phyloP scores from a whole-genome alignment of 1,284 basidiomycete genomes.

The Omphalotus olearius region DNA sequence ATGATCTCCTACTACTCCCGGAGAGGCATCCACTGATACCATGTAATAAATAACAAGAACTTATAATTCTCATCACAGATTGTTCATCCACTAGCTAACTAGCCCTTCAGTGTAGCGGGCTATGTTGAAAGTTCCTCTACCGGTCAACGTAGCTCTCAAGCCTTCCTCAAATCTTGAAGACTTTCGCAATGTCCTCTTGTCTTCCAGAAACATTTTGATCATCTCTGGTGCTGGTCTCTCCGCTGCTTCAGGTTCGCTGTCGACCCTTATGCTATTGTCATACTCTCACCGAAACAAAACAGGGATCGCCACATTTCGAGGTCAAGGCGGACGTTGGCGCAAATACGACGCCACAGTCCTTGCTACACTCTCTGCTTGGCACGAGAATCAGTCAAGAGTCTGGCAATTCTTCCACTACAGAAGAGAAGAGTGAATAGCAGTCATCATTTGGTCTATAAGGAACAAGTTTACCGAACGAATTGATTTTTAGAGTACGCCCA shows the following conservation, averaged over 20 bases:
- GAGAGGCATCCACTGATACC: no score
- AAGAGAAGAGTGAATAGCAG: conserved; percentile 38
- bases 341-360: conserved; percentile 44
- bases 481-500: conserved; percentile 27
- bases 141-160: neutral
- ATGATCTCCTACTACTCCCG: no score
- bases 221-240: conserved; percentile 60
- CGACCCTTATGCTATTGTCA: neutral
- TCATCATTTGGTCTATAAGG: neutral
- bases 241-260: conserved; percentile 44
- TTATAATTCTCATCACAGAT: no score
- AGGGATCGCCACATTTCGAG: conserved; percentile 64
- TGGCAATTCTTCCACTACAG: conserved; percentile 69
- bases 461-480: neutral
- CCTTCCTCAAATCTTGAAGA: conserved; percentile 16
- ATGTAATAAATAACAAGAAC: no score
- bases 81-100: no score
- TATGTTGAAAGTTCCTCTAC: no score
- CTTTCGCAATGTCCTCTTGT: conserved; percentile 24
- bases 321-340: conserved; percentile 51
- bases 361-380: conserved; percentile 52
- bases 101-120: no score
- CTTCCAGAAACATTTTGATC: conserved; percentile 43
- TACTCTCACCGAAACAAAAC: neutral
- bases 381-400: conserved; percentile 45